These are phyloP conservation scores for Periconia sp. DNA, from an alignment of 2,329 filamentous ascomycete genomes.

Conservation along the genomic window DNA sequence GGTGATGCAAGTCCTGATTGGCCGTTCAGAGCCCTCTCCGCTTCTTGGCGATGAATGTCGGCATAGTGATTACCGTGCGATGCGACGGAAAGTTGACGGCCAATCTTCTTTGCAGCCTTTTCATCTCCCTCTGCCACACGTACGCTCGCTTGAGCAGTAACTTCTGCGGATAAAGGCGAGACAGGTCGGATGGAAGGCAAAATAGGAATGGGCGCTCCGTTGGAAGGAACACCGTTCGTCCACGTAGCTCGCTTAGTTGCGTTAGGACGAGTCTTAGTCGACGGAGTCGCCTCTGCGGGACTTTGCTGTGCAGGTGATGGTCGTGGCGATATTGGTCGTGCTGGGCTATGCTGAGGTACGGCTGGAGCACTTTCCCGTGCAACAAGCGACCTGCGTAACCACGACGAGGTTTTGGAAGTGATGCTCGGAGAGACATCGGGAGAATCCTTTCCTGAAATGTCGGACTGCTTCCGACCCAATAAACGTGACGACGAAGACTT, in stretches of 20 bases:
- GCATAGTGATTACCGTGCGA: slow-evolving; percentile 93
- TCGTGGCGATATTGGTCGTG: slow-evolving; percentile 50
- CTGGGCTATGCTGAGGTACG: slow-evolving; percentile 53
- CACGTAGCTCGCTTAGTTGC: slow-evolving; percentile 88
- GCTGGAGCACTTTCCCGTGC: slow-evolving; percentile 72
- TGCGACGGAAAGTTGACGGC: slow-evolving; percentile 88
- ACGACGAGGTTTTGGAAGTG: slow-evolving; percentile 81
- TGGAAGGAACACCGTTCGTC: slow-evolving; percentile 78
- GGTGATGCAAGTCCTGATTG: slow-evolving; percentile 77
- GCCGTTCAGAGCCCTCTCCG: slow-evolving; percentile 87
- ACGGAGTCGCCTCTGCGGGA: slow-evolving; percentile 50
- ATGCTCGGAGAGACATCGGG: slow-evolving; percentile 64
- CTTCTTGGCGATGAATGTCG: slow-evolving; percentile 87
- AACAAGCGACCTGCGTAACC: slow-evolving; percentile 96
- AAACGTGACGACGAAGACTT: slow-evolving; percentile 87
- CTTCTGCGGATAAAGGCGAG: slow-evolving; percentile 92
- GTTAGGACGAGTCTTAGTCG: slow-evolving; percentile 61
- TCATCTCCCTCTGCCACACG: slow-evolving; percentile 64
- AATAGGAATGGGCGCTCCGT: slow-evolving; percentile 91
- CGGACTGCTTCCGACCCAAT: slow-evolving; percentile 88
- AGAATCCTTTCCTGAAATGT: slow-evolving; percentile 68
- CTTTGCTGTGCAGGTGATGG: slow-evolving; percentile 52
- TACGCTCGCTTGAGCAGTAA: slow-evolving; percentile 84
- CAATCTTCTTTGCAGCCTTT: slow-evolving; percentile 86
- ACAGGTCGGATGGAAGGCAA: slow-evolving; percentile 93